Conservation (phyloP, 257 asterid species). For the Voacanga thouarsii region DNA sequence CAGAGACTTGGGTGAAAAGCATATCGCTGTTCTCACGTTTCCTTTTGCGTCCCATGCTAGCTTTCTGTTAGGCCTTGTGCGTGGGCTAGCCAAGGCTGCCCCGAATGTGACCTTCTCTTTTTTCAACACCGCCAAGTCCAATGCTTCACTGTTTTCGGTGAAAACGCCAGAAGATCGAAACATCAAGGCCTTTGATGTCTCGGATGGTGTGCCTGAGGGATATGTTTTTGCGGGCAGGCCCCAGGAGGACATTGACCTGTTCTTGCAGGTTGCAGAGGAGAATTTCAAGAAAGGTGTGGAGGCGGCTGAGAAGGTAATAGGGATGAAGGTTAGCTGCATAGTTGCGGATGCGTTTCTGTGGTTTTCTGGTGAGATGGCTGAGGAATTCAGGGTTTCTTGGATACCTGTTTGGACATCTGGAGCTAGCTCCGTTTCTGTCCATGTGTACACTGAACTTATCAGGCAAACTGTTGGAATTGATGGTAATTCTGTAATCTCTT, state of each 20-base stretch:
- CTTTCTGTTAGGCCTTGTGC: constrained; percentile 40
- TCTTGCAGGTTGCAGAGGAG: constrained; percentile 34
- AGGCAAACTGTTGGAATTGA: constrained; percentile 27
- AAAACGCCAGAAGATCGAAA: constrained; percentile 7
- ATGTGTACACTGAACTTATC: constrained; percentile 42
- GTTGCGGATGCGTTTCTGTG: constrained; percentile 53
- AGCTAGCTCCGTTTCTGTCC: constrained; percentile 35
- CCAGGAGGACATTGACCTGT: constrained; percentile 35
- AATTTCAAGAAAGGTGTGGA: constrained; percentile 30
- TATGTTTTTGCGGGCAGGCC: constrained; percentile 25
- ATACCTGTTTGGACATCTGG: constrained; percentile 54
- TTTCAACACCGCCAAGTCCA: constrained; percentile 38
- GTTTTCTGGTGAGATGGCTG: constrained; percentile 39
- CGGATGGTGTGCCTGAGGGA: constrained; percentile 39
- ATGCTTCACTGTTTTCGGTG: constrained; percentile 15
- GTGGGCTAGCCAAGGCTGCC: constrained; percentile 34
- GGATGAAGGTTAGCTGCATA: constrained; percentile 39
- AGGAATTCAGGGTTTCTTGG: constrained; percentile 39
- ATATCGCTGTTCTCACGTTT: constrained; percentile 51
- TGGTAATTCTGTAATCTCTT: constrained; percentile 2
- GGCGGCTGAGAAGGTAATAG: constrained; percentile 31
- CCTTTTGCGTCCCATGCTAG: constrained; percentile 59
- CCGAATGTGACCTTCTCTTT: constrained; percentile 37
- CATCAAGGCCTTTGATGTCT: constrained; percentile 29
- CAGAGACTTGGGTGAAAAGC: constrained; percentile 5